Percentiles rank a stretch among this genome's conserved stretches.
Conservation (phyloP, 805 yeast species). For the Kuraishia ogatae region DNA sequence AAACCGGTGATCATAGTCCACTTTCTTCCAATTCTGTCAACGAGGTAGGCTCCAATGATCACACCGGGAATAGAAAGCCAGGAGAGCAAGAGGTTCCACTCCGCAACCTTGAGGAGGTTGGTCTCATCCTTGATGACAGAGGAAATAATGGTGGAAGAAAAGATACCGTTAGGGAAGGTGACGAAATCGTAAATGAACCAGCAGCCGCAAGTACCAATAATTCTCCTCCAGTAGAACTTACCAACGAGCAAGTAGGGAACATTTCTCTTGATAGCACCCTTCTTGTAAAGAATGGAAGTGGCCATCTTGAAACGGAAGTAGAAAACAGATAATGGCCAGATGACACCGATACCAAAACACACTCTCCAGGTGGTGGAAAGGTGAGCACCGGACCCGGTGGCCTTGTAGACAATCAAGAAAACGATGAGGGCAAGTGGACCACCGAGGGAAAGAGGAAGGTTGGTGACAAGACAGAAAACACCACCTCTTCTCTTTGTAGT, state of each 20-base stretch:
- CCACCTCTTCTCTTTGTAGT: conserved; percentile 55
- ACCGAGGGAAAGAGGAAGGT: conserved; percentile 66
- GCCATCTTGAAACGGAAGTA: conserved; percentile 66
- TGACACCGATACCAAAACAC: conserved; percentile 53
- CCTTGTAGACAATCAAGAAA: conserved; percentile 59
- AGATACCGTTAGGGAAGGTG: conserved; percentile 72
- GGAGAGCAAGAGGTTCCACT: conserved; percentile 65
- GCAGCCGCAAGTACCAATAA: conserved; percentile 63
- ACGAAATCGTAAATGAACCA: conserved; percentile 82
- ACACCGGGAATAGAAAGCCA: conserved; percentile 68
- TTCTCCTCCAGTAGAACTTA: conserved; percentile 59
- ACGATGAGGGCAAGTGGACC: conserved; percentile 69
- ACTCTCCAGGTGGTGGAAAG: conserved; percentile 58
- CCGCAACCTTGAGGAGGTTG: conserved; percentile 50
- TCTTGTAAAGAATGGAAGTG: conserved; percentile 53
- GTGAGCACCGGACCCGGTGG: conserved; percentile 36
- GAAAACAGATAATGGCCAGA: conserved; percentile 67
- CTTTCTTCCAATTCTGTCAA: conserved; percentile 63
- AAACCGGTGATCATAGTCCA: conserved; percentile 67
- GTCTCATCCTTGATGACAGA: conserved; percentile 32
- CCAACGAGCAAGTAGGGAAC: conserved; percentile 54
- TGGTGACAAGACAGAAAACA: conserved; percentile 56
- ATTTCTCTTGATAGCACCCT: conserved; percentile 48
- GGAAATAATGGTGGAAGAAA: conserved; percentile 52
- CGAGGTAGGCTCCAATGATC: conserved; percentile 55